Evolutionary conservation across 2,329 filamentous ascomycete species (phyloP).

Genomic region (Tothia fuscella): DNA sequence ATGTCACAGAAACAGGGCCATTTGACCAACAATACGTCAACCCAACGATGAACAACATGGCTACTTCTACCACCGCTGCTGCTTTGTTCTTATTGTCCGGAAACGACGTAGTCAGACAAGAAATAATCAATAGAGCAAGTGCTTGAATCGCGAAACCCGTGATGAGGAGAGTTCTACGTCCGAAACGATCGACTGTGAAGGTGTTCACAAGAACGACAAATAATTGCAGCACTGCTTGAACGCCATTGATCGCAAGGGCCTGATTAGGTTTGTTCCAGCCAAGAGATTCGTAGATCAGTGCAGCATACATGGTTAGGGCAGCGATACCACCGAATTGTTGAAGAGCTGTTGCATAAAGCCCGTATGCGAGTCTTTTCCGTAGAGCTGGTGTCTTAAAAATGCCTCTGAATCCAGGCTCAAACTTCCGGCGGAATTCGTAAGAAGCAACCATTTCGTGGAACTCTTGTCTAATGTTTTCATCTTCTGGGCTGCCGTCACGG

Average conservation of each 20-base stretch:
- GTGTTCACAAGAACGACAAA: slow-evolving; percentile 30
- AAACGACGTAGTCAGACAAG: slow-evolving; percentile 26
- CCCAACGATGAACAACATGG: slow-evolving; percentile 33
- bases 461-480: slow-evolving; percentile 22
- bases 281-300: slow-evolving; percentile 28
- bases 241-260: slow-evolving; percentile 27
- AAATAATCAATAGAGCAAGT: slow-evolving; percentile 25
- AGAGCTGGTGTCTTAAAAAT: slow-evolving; percentile 22
- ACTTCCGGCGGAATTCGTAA: slow-evolving; percentile 22
- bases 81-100: slow-evolving; percentile 26
- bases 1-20: slow-evolving; percentile 26
- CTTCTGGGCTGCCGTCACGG: slow-evolving; percentile 19
- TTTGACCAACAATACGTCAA: slow-evolving; percentile 32
- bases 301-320: slow-evolving; percentile 27
- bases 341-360: slow-evolving; percentile 24
- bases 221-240: slow-evolving; percentile 27
- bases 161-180: slow-evolving; percentile 24
- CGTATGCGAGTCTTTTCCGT: slow-evolving; percentile 27
- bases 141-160: slow-evolving; percentile 27
- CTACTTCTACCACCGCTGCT: slow-evolving; percentile 28
- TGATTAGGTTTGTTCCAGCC: slow-evolving; percentile 27
- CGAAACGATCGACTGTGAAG: slow-evolving; percentile 28
- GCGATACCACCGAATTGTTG: slow-evolving; percentile 24
- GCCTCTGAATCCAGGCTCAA: slow-evolving; percentile 23
- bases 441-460: slow-evolving; percentile 28